Percentiles rank a stretch among this genome's conserved stretches.
Conservation (phyloP, 257 asterid species). For the Eustoma russellianum region DNA sequence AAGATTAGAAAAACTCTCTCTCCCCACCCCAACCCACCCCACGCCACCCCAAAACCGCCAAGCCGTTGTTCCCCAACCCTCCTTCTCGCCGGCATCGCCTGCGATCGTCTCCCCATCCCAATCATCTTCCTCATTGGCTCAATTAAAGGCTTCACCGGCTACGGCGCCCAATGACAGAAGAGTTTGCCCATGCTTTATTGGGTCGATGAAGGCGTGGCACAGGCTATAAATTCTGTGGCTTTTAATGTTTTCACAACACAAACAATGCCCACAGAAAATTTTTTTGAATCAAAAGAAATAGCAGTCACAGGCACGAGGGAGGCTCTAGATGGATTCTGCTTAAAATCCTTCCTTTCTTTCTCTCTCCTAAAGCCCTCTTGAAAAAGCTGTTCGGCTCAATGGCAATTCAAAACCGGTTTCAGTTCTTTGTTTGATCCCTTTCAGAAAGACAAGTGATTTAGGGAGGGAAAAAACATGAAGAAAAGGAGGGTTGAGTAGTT, state of each 20-base stretch:
- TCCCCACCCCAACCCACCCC: too few relatives aligned
- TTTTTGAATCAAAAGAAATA: slow-evolving; percentile 11
- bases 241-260: slow-evolving; percentile 13
- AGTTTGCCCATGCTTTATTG: slow-evolving; percentile 36
- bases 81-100: too few relatives aligned
- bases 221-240: slow-evolving; percentile 67
- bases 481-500: too few relatives aligned
- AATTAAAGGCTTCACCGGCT: background rate
- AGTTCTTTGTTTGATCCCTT: too few relatives aligned
- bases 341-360: slow-evolving; percentile 16
- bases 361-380: slow-evolving; percentile 18
- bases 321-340: slow-evolving; percentile 9
- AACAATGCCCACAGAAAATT: slow-evolving; percentile 42
- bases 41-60: too few relatives aligned
- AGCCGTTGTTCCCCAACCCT: too few relatives aligned
- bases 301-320: slow-evolving; percentile 1
- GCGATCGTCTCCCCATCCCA: background rate
- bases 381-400: slow-evolving; percentile 37
- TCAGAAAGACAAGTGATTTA: too few relatives aligned
- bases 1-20: too few relatives aligned
- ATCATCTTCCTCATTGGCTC: background rate
- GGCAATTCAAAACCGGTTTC: too few relatives aligned
- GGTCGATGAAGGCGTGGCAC: slow-evolving; percentile 94
- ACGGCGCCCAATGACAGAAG: slow-evolving; percentile 8
- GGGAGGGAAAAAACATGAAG: too few relatives aligned